These are phyloP conservation scores for Alternaria arbusti DNA, from an alignment of 2,329 filamentous ascomycete genomes.

Conservation along the genomic window DNA sequence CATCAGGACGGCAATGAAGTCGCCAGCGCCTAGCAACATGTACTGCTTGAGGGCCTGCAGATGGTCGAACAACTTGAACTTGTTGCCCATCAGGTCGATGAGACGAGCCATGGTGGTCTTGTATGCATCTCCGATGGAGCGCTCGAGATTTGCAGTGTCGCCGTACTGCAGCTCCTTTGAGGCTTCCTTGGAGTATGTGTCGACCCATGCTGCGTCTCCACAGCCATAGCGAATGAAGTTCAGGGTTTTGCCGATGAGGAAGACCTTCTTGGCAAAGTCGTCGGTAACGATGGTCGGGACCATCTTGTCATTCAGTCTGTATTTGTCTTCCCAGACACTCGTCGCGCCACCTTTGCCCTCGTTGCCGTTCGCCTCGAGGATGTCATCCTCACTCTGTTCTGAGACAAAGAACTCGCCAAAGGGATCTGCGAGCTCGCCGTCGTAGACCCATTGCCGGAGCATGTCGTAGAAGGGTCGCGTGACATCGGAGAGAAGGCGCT, in stretches of 20 bases:
- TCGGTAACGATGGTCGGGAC: conserved; percentile 91
- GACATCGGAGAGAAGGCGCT: conserved; percentile 83
- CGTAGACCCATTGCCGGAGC: conserved; percentile 95
- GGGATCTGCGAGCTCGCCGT: conserved; percentile 95
- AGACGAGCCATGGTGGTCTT: conserved; percentile 97
- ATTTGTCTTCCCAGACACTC: conserved; percentile 98
- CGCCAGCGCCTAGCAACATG: conserved; percentile 90
- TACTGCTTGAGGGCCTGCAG: conserved; percentile 92
- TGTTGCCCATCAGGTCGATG: conserved; percentile 90
- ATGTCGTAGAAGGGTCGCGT: conserved; percentile 97
- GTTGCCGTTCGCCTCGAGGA: conserved; percentile 49
- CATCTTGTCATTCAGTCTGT: conserved; percentile 83
- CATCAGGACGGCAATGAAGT: conserved; percentile 97
- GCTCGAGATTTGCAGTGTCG: conserved; percentile 88
- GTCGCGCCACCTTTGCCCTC: conserved; percentile 66
- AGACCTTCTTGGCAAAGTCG: conserved; percentile 95
- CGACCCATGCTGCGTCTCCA: conserved; percentile 92
- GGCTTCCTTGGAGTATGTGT: conserved; percentile 89
- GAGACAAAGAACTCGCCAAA: conserved; percentile 95
- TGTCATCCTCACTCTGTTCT: conserved; percentile 70
- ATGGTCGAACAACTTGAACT: conserved; percentile 94
- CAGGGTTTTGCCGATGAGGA: conserved; percentile 94
- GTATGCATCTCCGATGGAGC: conserved; percentile 95
- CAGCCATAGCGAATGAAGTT: conserved; percentile 98
- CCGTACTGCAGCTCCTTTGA: conserved; percentile 92